Evolutionary conservation across 2,329 filamentous ascomycete genomes (phyloP).

Genomic region (Penicillium sp.): DNA sequence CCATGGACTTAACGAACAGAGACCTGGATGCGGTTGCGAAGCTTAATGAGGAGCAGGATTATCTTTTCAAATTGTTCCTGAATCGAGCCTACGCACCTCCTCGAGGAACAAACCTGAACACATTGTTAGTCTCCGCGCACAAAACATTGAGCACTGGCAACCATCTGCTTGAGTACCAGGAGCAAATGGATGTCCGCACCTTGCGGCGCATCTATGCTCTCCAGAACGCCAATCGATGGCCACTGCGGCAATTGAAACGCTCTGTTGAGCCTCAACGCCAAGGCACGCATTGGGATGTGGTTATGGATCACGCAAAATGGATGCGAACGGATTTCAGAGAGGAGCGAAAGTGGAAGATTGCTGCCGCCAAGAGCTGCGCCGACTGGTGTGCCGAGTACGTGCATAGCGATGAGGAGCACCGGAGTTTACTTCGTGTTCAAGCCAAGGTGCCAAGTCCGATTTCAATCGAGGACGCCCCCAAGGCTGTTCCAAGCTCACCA

Average conservation of each 20-base stretch:
- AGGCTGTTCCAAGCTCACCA: conserved; percentile 33
- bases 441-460: conserved; percentile 40
- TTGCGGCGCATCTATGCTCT: conserved; percentile 84
- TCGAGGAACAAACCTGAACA: conserved; percentile 58
- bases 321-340: conserved; percentile 96
- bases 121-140: conserved; percentile 76
- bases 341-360: conserved; percentile 90
- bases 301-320: conserved; percentile 94
- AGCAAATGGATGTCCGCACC: conserved; percentile 84
- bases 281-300: conserved; percentile 78
- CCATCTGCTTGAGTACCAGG: conserved; percentile 77
- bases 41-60: conserved; percentile 55
- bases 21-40: conserved; percentile 50
- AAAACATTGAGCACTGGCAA: conserved; percentile 89
- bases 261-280: conserved; percentile 77
- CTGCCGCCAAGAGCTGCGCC: conserved; percentile 76
- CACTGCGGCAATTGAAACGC: conserved; percentile 82
- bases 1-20: conserved; percentile 39
- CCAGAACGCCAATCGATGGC: conserved; percentile 91
- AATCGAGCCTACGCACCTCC: conserved; percentile 59
- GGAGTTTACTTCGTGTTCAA: conserved; percentile 67
- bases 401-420: conserved; percentile 62
- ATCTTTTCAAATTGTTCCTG: conserved; percentile 65
- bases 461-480: conserved; percentile 24
- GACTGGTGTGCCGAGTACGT: conserved; percentile 83